Percentiles rank a stretch among this genome's conserved stretches.
Evolutionary conservation across 1,139 yeast species (phyloP).

Genomic region (Blastobotrys ciferrii): DNA sequence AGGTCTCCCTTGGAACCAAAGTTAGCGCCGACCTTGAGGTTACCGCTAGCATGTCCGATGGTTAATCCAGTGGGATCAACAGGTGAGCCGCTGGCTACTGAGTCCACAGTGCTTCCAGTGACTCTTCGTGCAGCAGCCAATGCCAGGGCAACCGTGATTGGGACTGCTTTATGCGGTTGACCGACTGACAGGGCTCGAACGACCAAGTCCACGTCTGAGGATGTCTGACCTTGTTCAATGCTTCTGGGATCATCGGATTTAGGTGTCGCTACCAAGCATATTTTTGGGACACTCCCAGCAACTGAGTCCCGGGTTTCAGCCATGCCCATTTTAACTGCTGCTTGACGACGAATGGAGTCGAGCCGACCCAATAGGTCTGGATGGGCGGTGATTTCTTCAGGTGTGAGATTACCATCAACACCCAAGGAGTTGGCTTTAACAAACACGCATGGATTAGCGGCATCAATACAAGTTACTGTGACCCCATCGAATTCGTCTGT

Average conservation of each 20-base stretch:
- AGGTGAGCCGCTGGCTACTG: background rate
- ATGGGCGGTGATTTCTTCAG: background rate
- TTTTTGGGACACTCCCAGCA: conserved; percentile 1
- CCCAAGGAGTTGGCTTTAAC: background rate
- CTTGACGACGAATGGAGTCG: conserved; percentile 1
- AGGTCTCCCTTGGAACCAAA: background rate
- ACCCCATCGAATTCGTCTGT: background rate
- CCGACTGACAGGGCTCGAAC: conserved; percentile 1
- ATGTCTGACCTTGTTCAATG: background rate
- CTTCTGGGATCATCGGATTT: background rate
- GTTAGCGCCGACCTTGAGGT: background rate
- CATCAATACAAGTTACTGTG: background rate
- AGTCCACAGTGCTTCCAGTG: background rate
- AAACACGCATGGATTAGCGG: conserved; percentile 1
- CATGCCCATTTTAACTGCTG: conserved; percentile 6
- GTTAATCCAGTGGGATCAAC: background rate
- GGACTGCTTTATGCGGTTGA: conserved; percentile 3
- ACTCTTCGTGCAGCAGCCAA: background rate
- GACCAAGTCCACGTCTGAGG: background rate
- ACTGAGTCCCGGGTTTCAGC: background rate
- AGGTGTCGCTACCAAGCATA: background rate
- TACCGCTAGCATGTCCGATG: conserved; percentile 3
- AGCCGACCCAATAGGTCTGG: background rate
- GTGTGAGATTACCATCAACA: background rate
- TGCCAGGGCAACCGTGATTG: conserved; percentile 3